phyloP scores from a whole-genome alignment of 1,284 basidiomycete species.

The Earliella scabrosa region DNA sequence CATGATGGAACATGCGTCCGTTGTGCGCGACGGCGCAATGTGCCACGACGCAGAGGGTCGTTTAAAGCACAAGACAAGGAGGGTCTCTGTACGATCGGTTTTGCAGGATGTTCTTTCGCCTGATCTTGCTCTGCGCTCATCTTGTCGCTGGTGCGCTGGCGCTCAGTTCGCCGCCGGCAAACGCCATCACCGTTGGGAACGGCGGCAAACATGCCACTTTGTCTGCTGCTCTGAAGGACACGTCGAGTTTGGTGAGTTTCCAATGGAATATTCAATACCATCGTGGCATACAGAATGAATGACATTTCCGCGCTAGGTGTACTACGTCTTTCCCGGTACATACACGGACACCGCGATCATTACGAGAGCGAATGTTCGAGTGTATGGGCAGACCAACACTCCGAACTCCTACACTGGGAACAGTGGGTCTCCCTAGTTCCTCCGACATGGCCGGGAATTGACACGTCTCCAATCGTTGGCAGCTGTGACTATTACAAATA shows the following conservation, averaged over 20 bases:
- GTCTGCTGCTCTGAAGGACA: slow-evolving; percentile 29
- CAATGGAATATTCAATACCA: neutral
- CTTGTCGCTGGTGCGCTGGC: slow-evolving; percentile 16
- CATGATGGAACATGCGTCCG: neutral
- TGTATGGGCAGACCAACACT: slow-evolving; percentile 28
- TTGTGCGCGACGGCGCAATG: neutral
- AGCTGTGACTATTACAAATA: slow-evolving; percentile 47
- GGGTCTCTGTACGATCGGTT: neutral
- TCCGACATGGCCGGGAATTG: slow-evolving; percentile 17
- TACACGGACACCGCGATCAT: slow-evolving; percentile 59
- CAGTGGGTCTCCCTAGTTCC: slow-evolving; percentile 19
- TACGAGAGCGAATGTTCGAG: slow-evolving; percentile 40
- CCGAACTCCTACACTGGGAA: slow-evolving; percentile 26
- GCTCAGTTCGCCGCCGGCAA: slow-evolving; percentile 27
- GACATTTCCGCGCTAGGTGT: slow-evolving; percentile 32
- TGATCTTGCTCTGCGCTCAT: slow-evolving; percentile 9
- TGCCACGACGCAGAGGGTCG: neutral
- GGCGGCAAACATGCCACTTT: slow-evolving; percentile 28
- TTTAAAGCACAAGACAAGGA: neutral
- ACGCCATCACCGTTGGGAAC: slow-evolving; percentile 30
- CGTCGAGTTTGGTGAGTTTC: slow-evolving; percentile 27
- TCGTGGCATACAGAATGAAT: neutral
- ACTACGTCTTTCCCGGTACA: slow-evolving; percentile 60
- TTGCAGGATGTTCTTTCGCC: slow-evolving; percentile 9
- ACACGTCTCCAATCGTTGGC: slow-evolving; percentile 2